These are phyloP conservation scores for Termitomyces sp. DNA, from an alignment of 768 basidiomycete genomes.

Conservation along the genomic window DNA sequence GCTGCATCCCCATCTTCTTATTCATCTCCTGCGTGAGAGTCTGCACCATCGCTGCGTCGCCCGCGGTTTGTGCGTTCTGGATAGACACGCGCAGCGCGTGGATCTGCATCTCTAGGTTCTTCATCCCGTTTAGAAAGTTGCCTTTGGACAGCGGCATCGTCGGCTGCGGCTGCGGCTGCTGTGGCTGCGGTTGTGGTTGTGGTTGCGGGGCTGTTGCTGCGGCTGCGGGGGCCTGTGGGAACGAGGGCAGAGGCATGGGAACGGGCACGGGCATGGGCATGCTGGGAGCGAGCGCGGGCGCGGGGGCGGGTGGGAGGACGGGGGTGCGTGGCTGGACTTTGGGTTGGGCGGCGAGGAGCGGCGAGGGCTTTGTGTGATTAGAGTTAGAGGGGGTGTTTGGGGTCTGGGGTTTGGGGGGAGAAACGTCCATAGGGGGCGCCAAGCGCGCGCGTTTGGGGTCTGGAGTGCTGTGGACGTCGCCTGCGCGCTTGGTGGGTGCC, in stretches of 20 bases:
- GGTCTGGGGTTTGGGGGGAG: slow-evolving; percentile 19
- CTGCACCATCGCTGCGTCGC: slow-evolving; percentile 5
- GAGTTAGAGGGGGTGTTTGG: slow-evolving; percentile 20
- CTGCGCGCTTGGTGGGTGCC: slow-evolving; percentile 33
- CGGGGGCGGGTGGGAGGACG: background rate
- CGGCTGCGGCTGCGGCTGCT: background rate
- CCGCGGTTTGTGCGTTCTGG: slow-evolving; percentile 8
- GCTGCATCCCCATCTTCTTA: slow-evolving; percentile 3
- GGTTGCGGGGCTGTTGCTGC: background rate
- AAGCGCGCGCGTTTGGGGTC: slow-evolving; percentile 44
- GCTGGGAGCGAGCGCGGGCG: too few species aligned
- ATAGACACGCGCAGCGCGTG: background rate
- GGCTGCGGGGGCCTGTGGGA: too few species aligned
- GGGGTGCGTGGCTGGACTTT: slow-evolving; percentile 13
- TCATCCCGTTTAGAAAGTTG: background rate
- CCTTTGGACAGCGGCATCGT: background rate
- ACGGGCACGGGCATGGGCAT: too few species aligned
- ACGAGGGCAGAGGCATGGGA: too few species aligned
- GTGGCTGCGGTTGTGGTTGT: too few species aligned
- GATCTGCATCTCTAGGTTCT: slow-evolving; percentile 6
- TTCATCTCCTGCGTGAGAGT: slow-evolving; percentile 10
- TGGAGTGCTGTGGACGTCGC: slow-evolving; percentile 29
- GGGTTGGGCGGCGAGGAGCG: slow-evolving; percentile 13
- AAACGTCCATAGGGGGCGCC: slow-evolving; percentile 18
- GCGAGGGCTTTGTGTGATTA: slow-evolving; percentile 19